phyloP scores from a whole-genome alignment of 2,329 filamentous ascomycete species.

The Rhexocercosporidium sp. region DNA sequence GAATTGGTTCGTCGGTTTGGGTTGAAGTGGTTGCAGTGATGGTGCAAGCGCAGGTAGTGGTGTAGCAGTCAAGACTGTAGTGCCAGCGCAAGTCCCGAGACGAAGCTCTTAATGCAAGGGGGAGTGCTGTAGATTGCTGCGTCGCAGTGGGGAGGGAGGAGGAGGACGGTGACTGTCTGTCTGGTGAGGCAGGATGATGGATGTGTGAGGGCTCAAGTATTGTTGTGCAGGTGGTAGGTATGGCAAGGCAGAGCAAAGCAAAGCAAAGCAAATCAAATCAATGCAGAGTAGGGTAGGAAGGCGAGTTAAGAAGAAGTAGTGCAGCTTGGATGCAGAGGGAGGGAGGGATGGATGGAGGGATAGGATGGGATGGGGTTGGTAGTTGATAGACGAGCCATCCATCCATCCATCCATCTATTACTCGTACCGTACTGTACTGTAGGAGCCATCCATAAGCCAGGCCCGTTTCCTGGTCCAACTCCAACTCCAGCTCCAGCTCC shows the following conservation, averaged over 20 bases:
- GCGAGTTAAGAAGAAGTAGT: not conserved
- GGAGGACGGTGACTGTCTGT: not conserved
- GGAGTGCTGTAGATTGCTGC: not conserved
- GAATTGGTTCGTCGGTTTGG: not conserved
- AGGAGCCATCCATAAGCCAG: too few species aligned
- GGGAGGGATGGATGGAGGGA: not conserved
- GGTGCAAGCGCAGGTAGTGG: not conserved
- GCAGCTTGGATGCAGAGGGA: not conserved
- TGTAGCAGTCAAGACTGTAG: not conserved
- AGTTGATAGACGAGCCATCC: too few species aligned
- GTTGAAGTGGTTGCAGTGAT: not conserved
- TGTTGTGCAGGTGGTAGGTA: too few species aligned
- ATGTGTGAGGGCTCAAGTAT: not conserved
- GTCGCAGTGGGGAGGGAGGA: slow-evolving; percentile 5
- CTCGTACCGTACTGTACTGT: too few species aligned
- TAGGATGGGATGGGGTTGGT: too few species aligned
- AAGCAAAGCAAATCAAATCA: not conserved
- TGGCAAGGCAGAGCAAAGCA: not conserved
- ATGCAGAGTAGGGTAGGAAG: not conserved
- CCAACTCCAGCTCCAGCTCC: too few species aligned
- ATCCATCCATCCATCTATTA: too few species aligned
- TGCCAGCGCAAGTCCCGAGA: not conserved
- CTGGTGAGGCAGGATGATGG: not conserved
- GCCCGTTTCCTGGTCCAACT: too few species aligned
- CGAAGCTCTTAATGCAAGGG: slow-evolving; percentile 12